Percentiles rank a stretch among this genome's conserved stretches.
Evolutionary conservation across 352 stramenopile species (phyloP).

Genomic region (Sclerospora graminicola): DNA sequence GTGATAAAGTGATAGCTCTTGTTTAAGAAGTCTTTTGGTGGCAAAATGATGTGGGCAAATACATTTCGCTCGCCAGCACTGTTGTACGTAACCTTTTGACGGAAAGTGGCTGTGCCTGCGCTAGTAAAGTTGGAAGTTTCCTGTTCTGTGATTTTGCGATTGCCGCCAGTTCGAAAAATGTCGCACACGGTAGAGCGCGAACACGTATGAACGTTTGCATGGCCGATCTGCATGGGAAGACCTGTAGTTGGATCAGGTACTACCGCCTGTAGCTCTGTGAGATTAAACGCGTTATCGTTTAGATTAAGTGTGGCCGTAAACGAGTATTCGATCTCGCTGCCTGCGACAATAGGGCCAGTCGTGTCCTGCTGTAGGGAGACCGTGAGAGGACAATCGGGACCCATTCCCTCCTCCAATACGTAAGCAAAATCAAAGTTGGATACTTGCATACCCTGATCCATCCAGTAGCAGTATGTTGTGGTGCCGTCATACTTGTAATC

Average conservation of each 20-base stretch:
- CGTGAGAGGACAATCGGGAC: conserved; percentile 44
- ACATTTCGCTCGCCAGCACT: conserved; percentile 51
- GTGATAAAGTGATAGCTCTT: conserved; percentile 74
- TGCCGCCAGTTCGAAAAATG: conserved; percentile 53
- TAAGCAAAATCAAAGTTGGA: conserved; percentile 65
- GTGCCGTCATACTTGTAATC: conserved; percentile 66
- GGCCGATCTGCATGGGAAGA: conserved; percentile 51
- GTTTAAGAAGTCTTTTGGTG: conserved; percentile 35
- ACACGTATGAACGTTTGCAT: conserved; percentile 74
- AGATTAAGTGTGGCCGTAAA: conserved; percentile 74
- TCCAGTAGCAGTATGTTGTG: conserved; percentile 77
- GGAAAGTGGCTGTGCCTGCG: conserved; percentile 39
- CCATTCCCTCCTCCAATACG: conserved; percentile 33
- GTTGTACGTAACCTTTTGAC: conserved; percentile 43
- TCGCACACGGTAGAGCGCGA: conserved; percentile 56
- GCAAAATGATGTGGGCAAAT: conserved; percentile 67
- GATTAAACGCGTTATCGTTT: conserved; percentile 49
- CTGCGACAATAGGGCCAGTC: conserved; percentile 19
- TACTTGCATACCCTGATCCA: conserved; percentile 64
- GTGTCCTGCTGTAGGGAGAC: conserved; percentile 43
- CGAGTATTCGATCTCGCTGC: conserved; percentile 41
- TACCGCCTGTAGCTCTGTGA: conserved; percentile 44
- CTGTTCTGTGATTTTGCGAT: conserved; percentile 57
- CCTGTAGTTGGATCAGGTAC: conserved; percentile 45
- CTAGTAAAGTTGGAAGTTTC: conserved; percentile 74